phyloP scores from a whole-genome alignment of 805 yeast species.

The Schwanniomyces sp. region DNA sequence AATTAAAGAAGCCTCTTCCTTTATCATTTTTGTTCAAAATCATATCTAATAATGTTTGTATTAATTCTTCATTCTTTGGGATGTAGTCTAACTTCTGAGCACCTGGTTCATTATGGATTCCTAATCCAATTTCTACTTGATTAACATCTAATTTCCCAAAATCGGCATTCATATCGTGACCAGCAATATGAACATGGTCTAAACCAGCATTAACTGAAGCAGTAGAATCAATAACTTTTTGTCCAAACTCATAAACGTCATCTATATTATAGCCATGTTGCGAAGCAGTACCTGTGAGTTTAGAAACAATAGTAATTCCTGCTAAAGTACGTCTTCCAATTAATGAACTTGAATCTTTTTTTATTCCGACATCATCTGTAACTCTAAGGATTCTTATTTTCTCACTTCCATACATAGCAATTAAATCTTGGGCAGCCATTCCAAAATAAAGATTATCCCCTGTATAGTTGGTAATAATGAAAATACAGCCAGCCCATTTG shows the following conservation, averaged over 20 bases:
- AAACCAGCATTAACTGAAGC: constrained; percentile 38
- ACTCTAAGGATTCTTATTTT: constrained; percentile 28
- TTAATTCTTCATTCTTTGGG: constrained; percentile 31
- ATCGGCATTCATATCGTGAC: constrained; percentile 21
- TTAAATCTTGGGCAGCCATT: constrained; percentile 37
- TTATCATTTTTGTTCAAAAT: constrained; percentile 22
- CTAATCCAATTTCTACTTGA: constrained; percentile 35
- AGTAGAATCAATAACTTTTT: constrained; percentile 19
- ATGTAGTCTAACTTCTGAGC: constrained; percentile 26
- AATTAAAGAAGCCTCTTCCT: constrained; percentile 30
- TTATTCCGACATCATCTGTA: constrained; percentile 38
- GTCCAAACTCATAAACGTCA: constrained; percentile 26
- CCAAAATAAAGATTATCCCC: constrained; percentile 41
- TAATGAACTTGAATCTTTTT: constrained; percentile 23
- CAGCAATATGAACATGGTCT: constrained; percentile 38
- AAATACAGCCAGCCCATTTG: constrained; percentile 30
- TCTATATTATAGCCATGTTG: constrained; percentile 21
- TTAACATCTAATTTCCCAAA: constrained; percentile 22
- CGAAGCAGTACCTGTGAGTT: constrained; percentile 32
- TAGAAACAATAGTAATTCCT: constrained; percentile 28
- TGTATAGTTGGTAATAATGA: constrained; percentile 37
- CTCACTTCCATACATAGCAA: constrained; percentile 26
- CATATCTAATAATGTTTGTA: constrained; percentile 20
- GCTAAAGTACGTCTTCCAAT: constrained; percentile 40
- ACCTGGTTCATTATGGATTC: constrained; percentile 43